Evolutionary conservation across 768 basidiomycete species (phyloP), one percentile per base, ranked within the genome.

Genomic region (Lenzites betulinus): DNA sequence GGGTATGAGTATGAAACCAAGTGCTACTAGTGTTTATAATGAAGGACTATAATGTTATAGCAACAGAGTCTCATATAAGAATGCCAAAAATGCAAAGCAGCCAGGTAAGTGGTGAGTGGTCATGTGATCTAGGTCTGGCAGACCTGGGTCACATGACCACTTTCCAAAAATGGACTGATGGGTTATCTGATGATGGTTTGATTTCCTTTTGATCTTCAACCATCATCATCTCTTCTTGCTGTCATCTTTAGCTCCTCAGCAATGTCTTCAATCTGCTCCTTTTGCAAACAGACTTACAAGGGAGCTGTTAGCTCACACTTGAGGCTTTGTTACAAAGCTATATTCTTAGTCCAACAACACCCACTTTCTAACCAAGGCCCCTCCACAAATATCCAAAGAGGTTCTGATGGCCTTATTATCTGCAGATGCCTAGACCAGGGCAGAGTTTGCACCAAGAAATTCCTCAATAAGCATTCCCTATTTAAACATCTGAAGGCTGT

Each of bases 361-460:
- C 54, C 54, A 23, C 22, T 33, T 22, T 15, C 22, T 7, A 8
- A 22, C 15, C 23, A 16, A 26, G 38, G 11, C 26, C 50, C 35
- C 42, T 20, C 2, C 9, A 55, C 12, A 9, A 16, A 7, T n/a
- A 15, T 15, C 46, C 42, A 42, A 39, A 55, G 30, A 20, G 26
- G 18, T 4, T 33, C 26, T 42, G 41, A 47, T 44, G 54, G 28
- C 36, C 7, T 20, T 7, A 55, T 55, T 35, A 55, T 55, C 13
- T 55, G 54, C 43, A 55, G 42, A 55, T 55, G 54, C 22, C n/a
- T 47, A 18, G 9, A 22, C 36, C 28, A 25, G 5, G 54, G 54
- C 2, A 26, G 20, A 2, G 5, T 35, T 2, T 55, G 54, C 23
- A 33, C 8, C 15, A n/a, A 11, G 2, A 33, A 15, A 13, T 46